Evolutionary conservation across 1,284 basidiomycete species (phyloP), one percentile per base, ranked within the genome.

Genomic region (Marasmius tenuissimus): DNA sequence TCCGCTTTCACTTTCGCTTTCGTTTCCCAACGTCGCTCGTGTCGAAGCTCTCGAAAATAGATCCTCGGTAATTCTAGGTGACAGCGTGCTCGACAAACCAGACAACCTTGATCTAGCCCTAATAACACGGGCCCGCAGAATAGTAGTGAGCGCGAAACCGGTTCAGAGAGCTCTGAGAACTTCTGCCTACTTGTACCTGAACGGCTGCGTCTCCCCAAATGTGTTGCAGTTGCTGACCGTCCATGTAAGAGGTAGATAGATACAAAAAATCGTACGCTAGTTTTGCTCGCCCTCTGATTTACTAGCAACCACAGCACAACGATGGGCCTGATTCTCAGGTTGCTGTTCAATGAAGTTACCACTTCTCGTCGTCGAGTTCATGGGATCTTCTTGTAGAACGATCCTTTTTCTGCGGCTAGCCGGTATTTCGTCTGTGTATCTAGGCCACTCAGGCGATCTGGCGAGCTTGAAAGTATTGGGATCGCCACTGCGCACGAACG

Each of bases 401-500:
- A 83, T 79, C 33, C 83, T 68, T n/a, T 69, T 49, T 63, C 70
- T 72, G 68, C 10, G 47, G 38, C 14, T 42, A 33, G 2, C 27
- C n/a, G 2, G 61, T 47, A 2, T 20, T 45, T 38, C 55, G 42
- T 66, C 55, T 10, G 69, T 71, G 63, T 77, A 83, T 52, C 58
- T 63, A 9, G 72, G 59, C 83, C 83, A 85, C 12, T 53, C 61
- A 0, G 84, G 84, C 3, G 84, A 81, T 11, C 77, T 71, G 0
- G 72, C 66, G 2, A 86, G 78, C 69, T 81, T 84, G 72, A 76
- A 75, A 18, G 77, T 78, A 72, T 83, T 85, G 0, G 84, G 84
- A 67, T 85, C 67, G 1, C 76, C 77, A 1, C 78, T 69, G 39
- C 84, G 81, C n/a, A 85, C 84, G 66, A 87, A 86, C 0, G 85